Evolutionary conservation across 2,329 filamentous ascomycete species (phyloP).

Genomic region (Epichloe sylvatica): DNA sequence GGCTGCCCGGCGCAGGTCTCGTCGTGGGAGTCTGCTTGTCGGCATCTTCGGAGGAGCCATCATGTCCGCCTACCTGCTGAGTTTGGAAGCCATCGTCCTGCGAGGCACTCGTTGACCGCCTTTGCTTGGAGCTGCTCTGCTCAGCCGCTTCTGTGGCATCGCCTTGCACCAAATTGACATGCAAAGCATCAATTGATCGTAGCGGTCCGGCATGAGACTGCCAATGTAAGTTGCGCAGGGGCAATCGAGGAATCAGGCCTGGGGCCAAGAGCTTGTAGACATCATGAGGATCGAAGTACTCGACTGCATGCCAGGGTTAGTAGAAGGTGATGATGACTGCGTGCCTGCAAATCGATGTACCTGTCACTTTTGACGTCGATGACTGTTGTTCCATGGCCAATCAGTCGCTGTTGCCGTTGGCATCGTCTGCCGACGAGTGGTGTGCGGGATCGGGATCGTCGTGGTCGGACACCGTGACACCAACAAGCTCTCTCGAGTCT

Average conservation of each 20-base stretch:
- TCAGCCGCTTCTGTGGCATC: constrained; percentile 31
- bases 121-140: constrained; percentile 16
- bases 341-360: constrained; percentile 26
- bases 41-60: constrained; percentile 23
- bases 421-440: constrained; percentile 11
- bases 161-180: constrained; percentile 70
- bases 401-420: constrained; percentile 13
- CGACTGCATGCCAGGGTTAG: constrained; percentile 45
- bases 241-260: constrained; percentile 63
- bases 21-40: constrained; percentile 22
- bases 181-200: constrained; percentile 83
- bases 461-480: neutral
- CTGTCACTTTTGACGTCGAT: constrained; percentile 65
- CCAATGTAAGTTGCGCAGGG: constrained; percentile 88
- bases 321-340: neutral
- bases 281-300: constrained; percentile 88
- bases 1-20: constrained; percentile 19
- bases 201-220: constrained; percentile 85
- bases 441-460: constrained; percentile 1
- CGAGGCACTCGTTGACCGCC: constrained; percentile 20
- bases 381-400: constrained; percentile 49
- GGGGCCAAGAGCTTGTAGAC: constrained; percentile 72
- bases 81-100: constrained; percentile 49
- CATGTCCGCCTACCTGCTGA: constrained; percentile 33
- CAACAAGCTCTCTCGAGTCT: too few relatives aligned